Base-by-base conservation (phyloP, 176 grass and related monocot species). In the Canna indica region DNA sequence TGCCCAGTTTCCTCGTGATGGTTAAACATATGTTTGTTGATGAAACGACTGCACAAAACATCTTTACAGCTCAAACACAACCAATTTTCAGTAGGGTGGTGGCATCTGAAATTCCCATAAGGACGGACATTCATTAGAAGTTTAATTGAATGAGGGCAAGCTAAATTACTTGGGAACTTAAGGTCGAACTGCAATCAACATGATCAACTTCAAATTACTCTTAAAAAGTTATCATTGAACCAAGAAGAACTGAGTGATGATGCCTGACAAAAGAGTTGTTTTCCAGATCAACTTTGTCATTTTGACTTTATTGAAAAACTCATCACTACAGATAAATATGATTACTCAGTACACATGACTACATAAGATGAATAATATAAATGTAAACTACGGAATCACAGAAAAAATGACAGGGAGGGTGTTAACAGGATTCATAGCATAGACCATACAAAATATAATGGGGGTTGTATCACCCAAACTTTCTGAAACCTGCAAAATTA, bases 41-140 rank as follows among this genome's bases (percentile, higher is more conserved):
- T 79, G 83, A 97, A 97, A 44, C 88, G 88, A 78, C 86, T 87
- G 74, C 94, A 97, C 26, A 92, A 7, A 34, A 92, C 84, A 86
- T 92, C 94, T 86, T 97, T 97, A 63, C 89, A 92, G 68, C 90
- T 92, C 69, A 97, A 87, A 69, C 94, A 97, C 15, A 97, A 39
- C 89, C 89, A 97, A 69, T 92, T 92, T 80, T 97, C 89, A 65
- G 79, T 69, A 81, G 88, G 84, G 30, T 97, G 84, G 45, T 92
- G 72, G 47, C 94, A 97, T 79, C 89, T 68, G 65, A 68, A 68
- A 68, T 25, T 14, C 18, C 0, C 25, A 36, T 14, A 39, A 28
- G 28, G n/a, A n/a, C n/a, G 20, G 20, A 22, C 20, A 15, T 15
- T 26, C 20, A 62, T 22, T 68, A 12, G 24, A 64, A 64, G 28